phyloP scores from a whole-genome alignment of 257 asterid genomes.

The Gynochthodes officinalis region DNA sequence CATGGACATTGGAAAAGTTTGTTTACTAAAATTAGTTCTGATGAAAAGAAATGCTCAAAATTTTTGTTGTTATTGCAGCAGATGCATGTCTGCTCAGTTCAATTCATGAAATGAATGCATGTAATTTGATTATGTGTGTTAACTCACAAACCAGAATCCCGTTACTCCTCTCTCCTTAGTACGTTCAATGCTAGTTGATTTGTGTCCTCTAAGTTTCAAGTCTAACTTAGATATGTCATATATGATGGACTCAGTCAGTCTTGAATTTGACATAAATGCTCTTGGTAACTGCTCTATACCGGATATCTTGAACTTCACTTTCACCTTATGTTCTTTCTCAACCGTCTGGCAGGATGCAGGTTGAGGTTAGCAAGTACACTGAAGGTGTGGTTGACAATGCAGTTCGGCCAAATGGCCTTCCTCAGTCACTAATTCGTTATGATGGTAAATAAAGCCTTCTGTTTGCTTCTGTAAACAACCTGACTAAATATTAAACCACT shows the following conservation, averaged over 20 bases:
- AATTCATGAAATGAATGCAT: no score
- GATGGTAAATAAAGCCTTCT: constrained; percentile 49
- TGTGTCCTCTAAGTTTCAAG: neutral
- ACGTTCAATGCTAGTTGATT: no score
- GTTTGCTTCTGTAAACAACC: constrained; percentile 14
- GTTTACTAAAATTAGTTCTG: neutral
- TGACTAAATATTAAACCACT: constrained; percentile 22
- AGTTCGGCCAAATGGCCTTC: constrained; percentile 88
- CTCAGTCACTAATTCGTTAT: constrained; percentile 89
- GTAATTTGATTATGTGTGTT: no score
- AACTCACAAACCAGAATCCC: no score
- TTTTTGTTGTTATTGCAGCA: no score
- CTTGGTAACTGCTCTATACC: neutral
- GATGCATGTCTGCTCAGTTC: no score
- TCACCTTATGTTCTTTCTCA: neutral
- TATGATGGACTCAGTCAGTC: neutral
- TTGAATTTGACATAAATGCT: neutral
- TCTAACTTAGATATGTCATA: neutral
- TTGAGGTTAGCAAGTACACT: constrained; percentile 98
- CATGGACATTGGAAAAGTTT: neutral
- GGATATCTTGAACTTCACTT: neutral
- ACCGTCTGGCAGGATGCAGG: constrained; percentile 83
- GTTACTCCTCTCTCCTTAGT: no score
- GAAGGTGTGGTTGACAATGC: constrained; percentile 82
- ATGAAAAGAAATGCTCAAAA: no score